Base-by-base conservation (phyloP, 1,284 basidiomycete genomes). In the Austropuccinia psidii region DNA sequence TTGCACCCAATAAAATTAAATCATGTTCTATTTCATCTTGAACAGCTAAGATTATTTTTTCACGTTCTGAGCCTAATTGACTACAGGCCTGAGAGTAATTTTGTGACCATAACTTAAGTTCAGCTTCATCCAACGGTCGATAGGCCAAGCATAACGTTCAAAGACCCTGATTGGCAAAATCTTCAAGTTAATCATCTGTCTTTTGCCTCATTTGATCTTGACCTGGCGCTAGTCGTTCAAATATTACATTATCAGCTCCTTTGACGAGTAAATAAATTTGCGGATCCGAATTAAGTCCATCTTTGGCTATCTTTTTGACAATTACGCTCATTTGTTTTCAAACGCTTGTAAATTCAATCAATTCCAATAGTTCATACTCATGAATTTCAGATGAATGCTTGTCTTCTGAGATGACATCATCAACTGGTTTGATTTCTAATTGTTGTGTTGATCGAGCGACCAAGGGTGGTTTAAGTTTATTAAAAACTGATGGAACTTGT, bases 261-360 rank as follows among this genome's bases (percentile, higher is more conserved):
- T 96, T 96, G 76, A 85, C 85, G 74, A 94, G 82, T 78, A 95
- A 83, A 77, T 92, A 87, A 61, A 94, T 79, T 78, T 87, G 82
- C 11, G 41, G 61, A 4, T 45, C 4, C 43, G 39, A 29, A 21
- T 37, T 35, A 5, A 55, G 27, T 1, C 49, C 41, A 5, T 54
- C 31, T n/a, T n/a, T n/a, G 13, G 54, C 61, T 67, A 92, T 78
- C 82, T 88, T 90, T 76, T 89, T 84, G 58, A 96, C 80, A 74
- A 97, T 84, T 35, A 96, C 88, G 76, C 93, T 94, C 96, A 99
- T 98, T 77, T 96, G 86, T 84, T 98, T 98, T 76, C 96, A 84
- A 57, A 89, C 85, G 70, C 91, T 94, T 75, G 90, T 94, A 83
- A 99, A 99, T 81, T 98, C 96, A 77, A 98, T 85, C 58, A 98